A percentile compares a stretch with the other conserved stretches of the same genome.
Conservation (phyloP, 768 basidiomycete genomes). For the Leucocoprinus sp. region DNA sequence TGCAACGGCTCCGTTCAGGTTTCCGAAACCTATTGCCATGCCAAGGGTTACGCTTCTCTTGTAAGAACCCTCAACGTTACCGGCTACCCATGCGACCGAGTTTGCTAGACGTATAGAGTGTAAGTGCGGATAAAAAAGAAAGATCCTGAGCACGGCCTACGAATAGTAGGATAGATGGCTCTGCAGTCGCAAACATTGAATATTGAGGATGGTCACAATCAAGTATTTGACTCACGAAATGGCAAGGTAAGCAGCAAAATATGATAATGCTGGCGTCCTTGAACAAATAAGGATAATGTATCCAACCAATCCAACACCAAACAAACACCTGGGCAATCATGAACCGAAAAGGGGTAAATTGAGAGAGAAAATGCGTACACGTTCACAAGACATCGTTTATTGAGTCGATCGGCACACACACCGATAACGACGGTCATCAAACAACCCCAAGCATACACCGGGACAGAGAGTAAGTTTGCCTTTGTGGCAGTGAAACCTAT, state of each 20-base stretch:
- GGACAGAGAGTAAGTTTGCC: constrained; percentile 70
- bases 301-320: constrained; percentile 35
- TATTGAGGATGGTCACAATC: background rate
- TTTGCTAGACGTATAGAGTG: constrained; percentile 11
- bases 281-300: constrained; percentile 64
- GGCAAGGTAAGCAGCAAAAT: constrained; percentile 66
- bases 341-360: background rate
- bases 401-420: constrained; percentile 51
- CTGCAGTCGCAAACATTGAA: constrained; percentile 17
- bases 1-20: constrained; percentile 61
- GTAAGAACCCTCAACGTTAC: constrained; percentile 67
- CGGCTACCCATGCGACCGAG: constrained; percentile 54
- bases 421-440: constrained; percentile 57
- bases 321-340: constrained; percentile 16
- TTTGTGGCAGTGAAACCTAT: constrained; percentile 52
- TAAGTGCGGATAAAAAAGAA: background rate
- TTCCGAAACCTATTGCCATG: constrained; percentile 63
- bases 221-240: constrained; percentile 42
- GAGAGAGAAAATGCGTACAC: constrained; percentile 33
- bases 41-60: constrained; percentile 65
- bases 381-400: constrained; percentile 51
- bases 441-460: constrained; percentile 70
- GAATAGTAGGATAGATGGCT: constrained; percentile 44
- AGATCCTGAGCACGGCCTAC: constrained; percentile 23
- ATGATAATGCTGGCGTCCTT: constrained; percentile 52